These are phyloP conservation scores for Cerrena zonata DNA, from an alignment of 1,284 basidiomycete species.

Conservation along the genomic window DNA sequence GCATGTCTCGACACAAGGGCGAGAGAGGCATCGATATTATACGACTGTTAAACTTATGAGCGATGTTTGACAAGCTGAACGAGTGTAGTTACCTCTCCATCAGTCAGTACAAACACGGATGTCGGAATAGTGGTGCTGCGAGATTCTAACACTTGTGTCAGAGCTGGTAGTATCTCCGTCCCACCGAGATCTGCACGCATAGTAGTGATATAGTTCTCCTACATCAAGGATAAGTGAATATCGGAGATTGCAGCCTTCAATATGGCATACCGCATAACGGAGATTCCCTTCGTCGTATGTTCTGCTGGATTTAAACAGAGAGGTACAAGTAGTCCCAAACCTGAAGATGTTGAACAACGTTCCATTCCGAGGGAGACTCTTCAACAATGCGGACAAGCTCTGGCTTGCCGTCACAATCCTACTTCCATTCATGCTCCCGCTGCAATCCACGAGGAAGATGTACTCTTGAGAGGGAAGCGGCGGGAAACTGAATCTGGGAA, in stretches of 20 bases:
- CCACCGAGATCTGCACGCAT: slow-evolving; percentile 42
- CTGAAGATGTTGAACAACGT: slow-evolving; percentile 47
- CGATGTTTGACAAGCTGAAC: neutral
- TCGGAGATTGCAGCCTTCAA: neutral
- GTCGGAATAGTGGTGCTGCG: slow-evolving; percentile 34
- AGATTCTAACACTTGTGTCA: slow-evolving; percentile 29
- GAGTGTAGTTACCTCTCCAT: slow-evolving; percentile 10
- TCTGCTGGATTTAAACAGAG: slow-evolving; percentile 34
- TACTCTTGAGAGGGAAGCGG: slow-evolving; percentile 38
- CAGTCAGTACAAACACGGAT: slow-evolving; percentile 41
- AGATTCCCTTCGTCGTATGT: slow-evolving; percentile 31
- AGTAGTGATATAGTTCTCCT: slow-evolving; percentile 27
- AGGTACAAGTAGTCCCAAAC: slow-evolving; percentile 33
- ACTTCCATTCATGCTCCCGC: slow-evolving; percentile 37
- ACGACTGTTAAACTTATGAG: slow-evolving; percentile 1
- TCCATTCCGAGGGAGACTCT: slow-evolving; percentile 32
- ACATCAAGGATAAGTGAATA: slow-evolving; percentile 6
- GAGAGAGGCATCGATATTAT: slow-evolving; percentile 2
- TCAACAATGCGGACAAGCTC: slow-evolving; percentile 35
- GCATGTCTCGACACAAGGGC: slow-evolving; percentile 4
- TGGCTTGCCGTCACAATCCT: slow-evolving; percentile 36
- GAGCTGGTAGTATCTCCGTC: slow-evolving; percentile 40
- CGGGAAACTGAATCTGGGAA: slow-evolving; percentile 43
- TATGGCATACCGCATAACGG: slow-evolving; percentile 33
- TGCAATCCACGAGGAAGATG: slow-evolving; percentile 42